These are phyloP conservation scores for Salix arbutifolia DNA, from an alignment of 345 rosid genomes.

Conservation along the genomic window DNA sequence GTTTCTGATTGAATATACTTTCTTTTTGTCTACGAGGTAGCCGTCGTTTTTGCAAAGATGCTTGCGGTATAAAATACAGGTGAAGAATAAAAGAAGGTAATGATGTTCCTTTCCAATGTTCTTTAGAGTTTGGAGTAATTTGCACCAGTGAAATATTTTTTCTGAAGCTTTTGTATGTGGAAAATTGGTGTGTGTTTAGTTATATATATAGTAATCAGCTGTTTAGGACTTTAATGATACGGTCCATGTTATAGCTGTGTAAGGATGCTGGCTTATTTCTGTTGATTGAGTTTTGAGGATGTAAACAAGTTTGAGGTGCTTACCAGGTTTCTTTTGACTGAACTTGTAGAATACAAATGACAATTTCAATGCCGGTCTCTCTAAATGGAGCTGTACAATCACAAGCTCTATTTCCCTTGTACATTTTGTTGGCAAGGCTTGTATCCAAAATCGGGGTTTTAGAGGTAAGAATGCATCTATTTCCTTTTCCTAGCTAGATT, in stretches of 20 bases:
- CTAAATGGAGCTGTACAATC: constrained; percentile 49
- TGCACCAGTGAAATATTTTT: not conserved
- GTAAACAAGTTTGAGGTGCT: constrained; percentile 16
- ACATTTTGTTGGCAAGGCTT: constrained; percentile 73
- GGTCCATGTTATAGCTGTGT: not conserved
- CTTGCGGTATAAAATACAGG: constrained; percentile 79
- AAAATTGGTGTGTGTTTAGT: not conserved
- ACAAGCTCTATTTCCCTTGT: constrained; percentile 62
- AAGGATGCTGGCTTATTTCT: constrained; percentile 12
- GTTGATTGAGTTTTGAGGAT: constrained; percentile 1
- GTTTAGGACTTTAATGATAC: not conserved
- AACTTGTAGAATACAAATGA: constrained; percentile 68
- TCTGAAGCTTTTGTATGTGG: not conserved
- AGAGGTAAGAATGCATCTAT: constrained; percentile 48
- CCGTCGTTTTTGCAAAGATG: constrained; percentile 86
- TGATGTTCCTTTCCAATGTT: not conserved
- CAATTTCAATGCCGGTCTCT: constrained; percentile 50
- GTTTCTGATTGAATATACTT: not conserved
- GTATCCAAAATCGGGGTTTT: constrained; percentile 46
- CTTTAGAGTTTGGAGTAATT: not conserved
- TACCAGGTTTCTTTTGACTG: constrained; percentile 21
- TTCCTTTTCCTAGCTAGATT: not conserved
- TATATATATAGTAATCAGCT: not conserved
- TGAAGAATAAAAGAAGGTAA: constrained; percentile 75
- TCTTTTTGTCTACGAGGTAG: constrained; percentile 30